Percentiles rank a stretch among this genome's conserved stretches.
Conservation (phyloP, 306 rosid genomes). For the Prunus fruticosa region DNA sequence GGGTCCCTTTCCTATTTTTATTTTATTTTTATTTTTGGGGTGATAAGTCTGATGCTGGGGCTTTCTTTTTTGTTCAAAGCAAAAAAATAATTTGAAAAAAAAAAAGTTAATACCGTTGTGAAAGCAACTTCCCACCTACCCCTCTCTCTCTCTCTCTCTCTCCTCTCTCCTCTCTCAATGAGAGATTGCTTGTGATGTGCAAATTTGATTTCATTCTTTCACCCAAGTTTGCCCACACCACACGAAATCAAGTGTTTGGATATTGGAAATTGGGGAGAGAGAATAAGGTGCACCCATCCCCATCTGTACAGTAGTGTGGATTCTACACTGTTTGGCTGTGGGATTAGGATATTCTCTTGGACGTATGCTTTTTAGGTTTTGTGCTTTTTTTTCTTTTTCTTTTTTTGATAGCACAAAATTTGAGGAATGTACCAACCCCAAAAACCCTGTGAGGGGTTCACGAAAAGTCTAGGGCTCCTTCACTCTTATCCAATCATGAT, state of each 20-base stretch:
- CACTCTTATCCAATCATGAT: constrained; percentile 29
- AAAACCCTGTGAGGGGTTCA: constrained; percentile 3
- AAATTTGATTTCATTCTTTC: constrained; percentile 25
- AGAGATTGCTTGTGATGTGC: constrained; percentile 27
- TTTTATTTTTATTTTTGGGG: neutral
- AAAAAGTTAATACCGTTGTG: neutral
- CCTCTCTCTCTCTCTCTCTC: neutral
- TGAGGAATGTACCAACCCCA: constrained; percentile 7
- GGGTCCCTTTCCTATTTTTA: constrained; percentile 24
- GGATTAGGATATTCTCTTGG: constrained; percentile 13
- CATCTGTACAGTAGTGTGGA: neutral
- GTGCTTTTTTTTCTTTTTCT: neutral
- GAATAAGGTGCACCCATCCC: constrained; percentile 1
- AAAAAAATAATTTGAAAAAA: neutral
- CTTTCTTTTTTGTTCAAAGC: neutral
- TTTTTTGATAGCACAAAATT: neutral
- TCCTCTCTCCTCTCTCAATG: neutral
- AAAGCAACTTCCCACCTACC: constrained; percentile 50
- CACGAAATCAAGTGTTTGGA: constrained; percentile 20
- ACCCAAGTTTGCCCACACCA: constrained; percentile 30
- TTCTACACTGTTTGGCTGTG: neutral
- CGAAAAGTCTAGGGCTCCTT: neutral
- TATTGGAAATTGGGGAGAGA: neutral
- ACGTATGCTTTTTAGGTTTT: neutral
- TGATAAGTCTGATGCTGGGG: constrained; percentile 17